Percentiles rank a stretch among this genome's conserved stretches.
phyloP scores from a whole-genome alignment of 2,329 filamentous ascomycete species.

The Cladorrhinum sp. region DNA sequence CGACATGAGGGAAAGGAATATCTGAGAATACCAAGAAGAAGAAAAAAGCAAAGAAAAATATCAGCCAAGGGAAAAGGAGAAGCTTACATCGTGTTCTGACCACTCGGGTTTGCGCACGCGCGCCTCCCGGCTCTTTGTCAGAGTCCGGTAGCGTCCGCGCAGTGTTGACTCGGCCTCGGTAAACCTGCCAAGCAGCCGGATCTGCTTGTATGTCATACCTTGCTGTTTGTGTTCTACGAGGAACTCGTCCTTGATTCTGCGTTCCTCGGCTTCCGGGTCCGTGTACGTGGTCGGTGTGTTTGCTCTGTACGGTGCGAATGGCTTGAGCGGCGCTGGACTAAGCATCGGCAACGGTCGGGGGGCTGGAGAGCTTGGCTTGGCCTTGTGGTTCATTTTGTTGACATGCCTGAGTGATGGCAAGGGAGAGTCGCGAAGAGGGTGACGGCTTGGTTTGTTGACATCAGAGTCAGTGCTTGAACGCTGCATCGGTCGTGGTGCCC shows the following conservation, averaged over 20 bases:
- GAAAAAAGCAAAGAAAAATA: conserved; percentile 1
- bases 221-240: conserved; percentile 39
- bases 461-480: no score
- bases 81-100: conserved; percentile 61
- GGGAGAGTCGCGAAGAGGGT: no score
- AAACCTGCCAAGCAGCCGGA: conserved; percentile 53
- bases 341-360: not conserved
- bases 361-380: not conserved
- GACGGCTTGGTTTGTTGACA: no score
- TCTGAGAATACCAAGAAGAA: not conserved
- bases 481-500: no score
- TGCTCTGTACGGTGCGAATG: not conserved
- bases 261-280: conserved; percentile 3
- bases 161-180: conserved; percentile 69
- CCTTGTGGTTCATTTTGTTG: no score
- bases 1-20: no score
- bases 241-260: conserved; percentile 22
- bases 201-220: conserved; percentile 64
- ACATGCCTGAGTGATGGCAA: no score
- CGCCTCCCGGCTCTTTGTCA: conserved; percentile 61
- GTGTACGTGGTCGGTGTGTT: not conserved
- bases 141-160: conserved; percentile 61
- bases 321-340: not conserved
- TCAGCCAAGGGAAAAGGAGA: not conserved
- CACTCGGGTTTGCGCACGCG: conserved; percentile 66